Percentiles rank a stretch among this genome's conserved stretches.
Evolutionary conservation across 352 stramenopile species (phyloP).

Genomic region (Paralagenidium karlingii): DNA sequence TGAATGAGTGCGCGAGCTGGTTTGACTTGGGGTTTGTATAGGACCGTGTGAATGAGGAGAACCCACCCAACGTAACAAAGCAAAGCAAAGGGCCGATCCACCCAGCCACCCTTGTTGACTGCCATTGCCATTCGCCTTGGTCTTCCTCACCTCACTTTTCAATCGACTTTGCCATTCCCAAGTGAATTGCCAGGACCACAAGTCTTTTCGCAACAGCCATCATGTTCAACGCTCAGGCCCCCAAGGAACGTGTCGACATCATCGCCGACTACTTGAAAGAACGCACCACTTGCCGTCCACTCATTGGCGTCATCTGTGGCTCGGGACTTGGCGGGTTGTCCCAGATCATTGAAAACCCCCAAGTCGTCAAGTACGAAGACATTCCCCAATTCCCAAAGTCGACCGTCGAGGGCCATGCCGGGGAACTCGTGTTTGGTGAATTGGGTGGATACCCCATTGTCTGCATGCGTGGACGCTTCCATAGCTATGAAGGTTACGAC

Average conservation of each 20-base stretch:
- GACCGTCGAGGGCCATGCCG: constrained; percentile 89
- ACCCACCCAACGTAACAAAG: too few relatives aligned
- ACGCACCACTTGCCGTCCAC: constrained; percentile 29
- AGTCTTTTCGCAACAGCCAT: too few relatives aligned
- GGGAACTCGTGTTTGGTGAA: constrained; percentile 92
- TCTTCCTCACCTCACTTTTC: too few relatives aligned
- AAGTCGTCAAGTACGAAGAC: constrained; percentile 87
- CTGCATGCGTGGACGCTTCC: constrained; percentile 93
- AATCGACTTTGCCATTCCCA: too few relatives aligned
- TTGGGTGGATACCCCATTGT: constrained; percentile 77
- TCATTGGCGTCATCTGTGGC: constrained; percentile 89
- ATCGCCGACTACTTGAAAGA: constrained; percentile 63
- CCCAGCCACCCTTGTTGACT: too few relatives aligned
- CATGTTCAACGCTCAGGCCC: too few relatives aligned
- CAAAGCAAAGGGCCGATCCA: too few relatives aligned
- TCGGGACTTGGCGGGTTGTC: constrained; percentile 89
- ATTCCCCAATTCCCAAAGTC: constrained; percentile 90
- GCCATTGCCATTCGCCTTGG: too few relatives aligned
- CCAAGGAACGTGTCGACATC: constrained; percentile 72
- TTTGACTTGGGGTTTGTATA: too few relatives aligned
- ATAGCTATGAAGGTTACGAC: constrained; percentile 95
- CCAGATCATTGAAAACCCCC: constrained; percentile 77
- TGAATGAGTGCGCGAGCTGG: too few relatives aligned
- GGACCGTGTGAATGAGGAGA: too few relatives aligned
- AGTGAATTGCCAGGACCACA: too few relatives aligned